phyloP scores from a whole-genome alignment of 2,329 filamentous ascomycete genomes.

The Triangularia verruculosa region DNA sequence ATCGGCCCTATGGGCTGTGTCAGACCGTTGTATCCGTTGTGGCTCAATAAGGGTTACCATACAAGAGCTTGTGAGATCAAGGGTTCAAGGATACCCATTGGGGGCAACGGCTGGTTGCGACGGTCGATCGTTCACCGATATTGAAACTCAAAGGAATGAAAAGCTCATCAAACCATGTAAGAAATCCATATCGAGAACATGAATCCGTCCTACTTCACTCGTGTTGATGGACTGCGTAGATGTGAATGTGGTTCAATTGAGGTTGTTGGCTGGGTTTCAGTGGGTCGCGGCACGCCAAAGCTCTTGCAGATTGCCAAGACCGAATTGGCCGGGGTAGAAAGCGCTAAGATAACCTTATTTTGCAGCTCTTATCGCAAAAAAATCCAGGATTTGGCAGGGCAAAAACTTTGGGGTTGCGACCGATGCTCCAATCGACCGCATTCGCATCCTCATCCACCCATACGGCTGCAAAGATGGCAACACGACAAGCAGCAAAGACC shows the following conservation, averaged over 20 bases:
- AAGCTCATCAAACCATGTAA: background rate
- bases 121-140: background rate
- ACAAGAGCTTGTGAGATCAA: slow-evolving; percentile 57
- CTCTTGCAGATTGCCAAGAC: slow-evolving; percentile 9
- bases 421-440: slow-evolving; percentile 5
- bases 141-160: background rate
- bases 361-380: slow-evolving; percentile 22
- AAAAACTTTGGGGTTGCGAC: slow-evolving; percentile 16
- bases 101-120: slow-evolving; percentile 15
- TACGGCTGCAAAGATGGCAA: slow-evolving; percentile 48
- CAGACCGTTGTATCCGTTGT: background rate
- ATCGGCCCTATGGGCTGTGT: slow-evolving; percentile 47
- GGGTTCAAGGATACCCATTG: slow-evolving; percentile 55
- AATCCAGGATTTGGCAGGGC: slow-evolving; percentile 5
- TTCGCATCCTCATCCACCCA: slow-evolving; percentile 15
- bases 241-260: background rate
- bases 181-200: background rate
- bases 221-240: background rate
- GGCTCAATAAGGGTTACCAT: slow-evolving; percentile 24
- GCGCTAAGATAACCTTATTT: slow-evolving; percentile 41
- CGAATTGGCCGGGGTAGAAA: background rate
- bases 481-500: slow-evolving; percentile 68
- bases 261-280: background rate
- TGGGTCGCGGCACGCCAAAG: slow-evolving; percentile 8
- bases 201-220: no score